Evolutionary conservation across 225 moss, liverwort and hornwort genomes (phyloP).

Genomic region (Sphagnum tenellum): DNA sequence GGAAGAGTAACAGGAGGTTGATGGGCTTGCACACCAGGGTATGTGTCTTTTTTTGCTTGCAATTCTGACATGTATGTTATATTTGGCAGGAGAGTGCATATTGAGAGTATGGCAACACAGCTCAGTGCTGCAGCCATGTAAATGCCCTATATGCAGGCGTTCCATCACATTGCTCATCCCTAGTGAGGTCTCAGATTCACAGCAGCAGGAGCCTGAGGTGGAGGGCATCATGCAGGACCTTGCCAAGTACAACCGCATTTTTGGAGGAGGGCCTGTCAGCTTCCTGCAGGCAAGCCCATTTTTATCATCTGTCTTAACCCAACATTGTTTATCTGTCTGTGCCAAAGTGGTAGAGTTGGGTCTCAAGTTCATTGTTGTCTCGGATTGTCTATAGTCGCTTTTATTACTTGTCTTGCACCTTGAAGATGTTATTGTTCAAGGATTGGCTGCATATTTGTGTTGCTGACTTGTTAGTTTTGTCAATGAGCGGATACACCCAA

Average conservation of each 20-base stretch:
- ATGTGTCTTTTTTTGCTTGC: background rate
- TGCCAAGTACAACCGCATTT: constrained; percentile 91
- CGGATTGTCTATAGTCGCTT: no score
- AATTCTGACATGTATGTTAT: constrained; percentile 11
- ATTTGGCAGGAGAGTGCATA: constrained; percentile 77
- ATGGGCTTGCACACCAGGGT: background rate
- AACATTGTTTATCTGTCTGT: no score
- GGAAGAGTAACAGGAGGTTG: background rate
- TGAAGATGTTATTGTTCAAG: no score
- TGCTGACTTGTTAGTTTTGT: no score
- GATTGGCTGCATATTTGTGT: no score
- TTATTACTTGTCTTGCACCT: no score
- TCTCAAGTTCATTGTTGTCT: no score
- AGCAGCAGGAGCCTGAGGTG: constrained; percentile 43
- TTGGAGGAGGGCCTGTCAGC: constrained; percentile 89
- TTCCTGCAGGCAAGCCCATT: constrained; percentile 45
- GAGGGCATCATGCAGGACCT: constrained; percentile 69
- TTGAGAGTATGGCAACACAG: constrained; percentile 96
- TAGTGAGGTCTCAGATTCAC: constrained; percentile 34
- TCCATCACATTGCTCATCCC: constrained; percentile 88
- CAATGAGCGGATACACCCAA: no score
- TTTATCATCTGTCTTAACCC: background rate
- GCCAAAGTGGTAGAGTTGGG: no score
- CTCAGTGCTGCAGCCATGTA: constrained; percentile 88
- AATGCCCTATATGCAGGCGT: constrained; percentile 90